Conservation (phyloP, 805 yeast species). For the Candida arabinofermentans region DNA sequence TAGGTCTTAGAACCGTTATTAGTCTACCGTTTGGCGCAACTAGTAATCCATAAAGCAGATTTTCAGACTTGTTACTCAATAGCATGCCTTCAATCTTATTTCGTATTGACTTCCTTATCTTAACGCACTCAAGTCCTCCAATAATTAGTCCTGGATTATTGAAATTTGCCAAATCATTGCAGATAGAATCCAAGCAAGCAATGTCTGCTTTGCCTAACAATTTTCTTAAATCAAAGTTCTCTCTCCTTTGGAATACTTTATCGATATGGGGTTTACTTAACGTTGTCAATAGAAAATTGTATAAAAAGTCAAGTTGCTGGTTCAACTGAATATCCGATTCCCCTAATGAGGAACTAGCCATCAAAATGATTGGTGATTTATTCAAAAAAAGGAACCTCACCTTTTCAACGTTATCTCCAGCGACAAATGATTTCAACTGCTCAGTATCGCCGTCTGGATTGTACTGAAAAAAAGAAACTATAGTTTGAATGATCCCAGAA, state of each 20-base stretch:
- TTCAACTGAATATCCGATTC: slow-evolving; percentile 50
- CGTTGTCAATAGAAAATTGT: slow-evolving; percentile 77
- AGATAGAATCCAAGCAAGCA: slow-evolving; percentile 63
- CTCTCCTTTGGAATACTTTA: slow-evolving; percentile 62
- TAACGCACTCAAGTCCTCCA: slow-evolving; percentile 63
- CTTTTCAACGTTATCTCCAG: slow-evolving; percentile 33
- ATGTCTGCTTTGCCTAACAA: slow-evolving; percentile 72
- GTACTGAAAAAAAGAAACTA: slow-evolving; percentile 63
- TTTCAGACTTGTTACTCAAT: slow-evolving; percentile 43
- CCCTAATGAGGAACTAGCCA: slow-evolving; percentile 58
- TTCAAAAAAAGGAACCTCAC: slow-evolving; percentile 56
- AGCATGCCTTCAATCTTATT: slow-evolving; percentile 53
- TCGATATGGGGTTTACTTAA: slow-evolving; percentile 75
- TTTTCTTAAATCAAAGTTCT: slow-evolving; percentile 78
- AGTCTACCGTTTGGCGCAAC: slow-evolving; percentile 62
- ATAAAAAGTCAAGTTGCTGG: slow-evolving; percentile 66
- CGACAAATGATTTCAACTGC: slow-evolving; percentile 46
- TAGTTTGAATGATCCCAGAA: slow-evolving; percentile 78
- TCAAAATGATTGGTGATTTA: slow-evolving; percentile 65
- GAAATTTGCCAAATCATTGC: slow-evolving; percentile 44
- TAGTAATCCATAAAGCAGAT: slow-evolving; percentile 71
- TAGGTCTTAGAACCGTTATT: slow-evolving; percentile 70
- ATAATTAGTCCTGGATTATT: slow-evolving; percentile 58
- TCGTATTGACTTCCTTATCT: slow-evolving; percentile 55
- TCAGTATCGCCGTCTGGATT: slow-evolving; percentile 31